phyloP scores from a whole-genome alignment of 202 grass and related monocot species.

The Alloteropsis angusta region DNA sequence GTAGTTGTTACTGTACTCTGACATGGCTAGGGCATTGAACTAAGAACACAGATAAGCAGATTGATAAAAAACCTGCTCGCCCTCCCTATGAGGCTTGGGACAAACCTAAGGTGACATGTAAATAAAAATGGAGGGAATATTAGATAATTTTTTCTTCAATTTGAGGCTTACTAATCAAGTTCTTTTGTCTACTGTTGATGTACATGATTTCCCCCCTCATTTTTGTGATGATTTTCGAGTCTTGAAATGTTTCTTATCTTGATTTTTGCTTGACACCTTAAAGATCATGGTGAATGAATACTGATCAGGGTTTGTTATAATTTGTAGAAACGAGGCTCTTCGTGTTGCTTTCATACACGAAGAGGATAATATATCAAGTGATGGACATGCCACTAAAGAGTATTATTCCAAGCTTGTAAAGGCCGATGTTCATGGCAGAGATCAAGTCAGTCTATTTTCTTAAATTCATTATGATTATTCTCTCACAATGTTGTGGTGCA shows the following conservation, averaged over 20 bases:
- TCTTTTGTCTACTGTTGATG: background rate
- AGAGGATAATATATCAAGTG: conserved; percentile 37
- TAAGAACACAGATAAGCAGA: too few relatives aligned
- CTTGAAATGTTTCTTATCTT: background rate
- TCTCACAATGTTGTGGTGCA: background rate
- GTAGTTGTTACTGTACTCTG: background rate
- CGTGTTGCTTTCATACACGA: conserved; percentile 97
- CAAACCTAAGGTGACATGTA: too few relatives aligned
- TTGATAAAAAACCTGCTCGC: too few relatives aligned
- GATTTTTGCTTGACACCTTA: too few relatives aligned
- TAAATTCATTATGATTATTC: background rate
- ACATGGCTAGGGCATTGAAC: too few relatives aligned
- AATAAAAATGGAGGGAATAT: too few relatives aligned
- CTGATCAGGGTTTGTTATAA: conserved; percentile 23
- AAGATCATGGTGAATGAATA: too few relatives aligned
- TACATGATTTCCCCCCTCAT: background rate
- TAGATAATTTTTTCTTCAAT: too few relatives aligned
- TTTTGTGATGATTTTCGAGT: background rate
- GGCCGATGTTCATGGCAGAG: conserved; percentile 84
- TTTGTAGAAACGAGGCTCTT: conserved; percentile 84
- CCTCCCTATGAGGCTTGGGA: too few relatives aligned
- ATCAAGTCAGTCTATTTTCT: conserved; percentile 57
- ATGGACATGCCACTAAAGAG: conserved; percentile 45
- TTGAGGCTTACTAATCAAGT: background rate
- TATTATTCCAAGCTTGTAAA: conserved; percentile 95